Percentiles rank a stretch among this genome's conserved stretches.
These are phyloP conservation scores for Pestalotiopsis sp. DNA, from an alignment of 2,329 filamentous ascomycete genomes.

Conservation along the genomic window DNA sequence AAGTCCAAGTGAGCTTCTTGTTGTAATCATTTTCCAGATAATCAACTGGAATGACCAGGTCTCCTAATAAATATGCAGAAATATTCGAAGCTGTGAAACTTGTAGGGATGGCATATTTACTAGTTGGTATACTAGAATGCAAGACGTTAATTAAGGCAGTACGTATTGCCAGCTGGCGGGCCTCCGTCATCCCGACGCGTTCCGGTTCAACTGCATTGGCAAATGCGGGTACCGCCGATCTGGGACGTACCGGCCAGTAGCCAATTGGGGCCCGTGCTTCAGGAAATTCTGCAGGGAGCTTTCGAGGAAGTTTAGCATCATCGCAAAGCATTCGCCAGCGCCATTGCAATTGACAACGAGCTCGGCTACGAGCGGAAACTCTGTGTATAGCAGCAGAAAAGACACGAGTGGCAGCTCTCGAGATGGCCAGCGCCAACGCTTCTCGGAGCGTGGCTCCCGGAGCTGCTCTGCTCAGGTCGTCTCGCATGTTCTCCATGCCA, in stretches of 20 bases:
- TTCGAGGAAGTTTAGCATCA: conserved; percentile 1
- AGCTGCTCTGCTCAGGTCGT: conserved; percentile 76
- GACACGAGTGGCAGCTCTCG: not conserved
- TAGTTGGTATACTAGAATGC: too few relatives aligned
- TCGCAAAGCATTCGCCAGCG: not conserved
- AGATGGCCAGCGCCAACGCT: conserved; percentile 15
- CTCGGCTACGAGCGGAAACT: conserved; percentile 18
- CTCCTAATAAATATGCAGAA: too few relatives aligned
- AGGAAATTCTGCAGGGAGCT: conserved; percentile 17
- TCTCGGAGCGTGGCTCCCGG: conserved; percentile 56
- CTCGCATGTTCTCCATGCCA: conserved; percentile 87
- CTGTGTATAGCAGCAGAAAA: not conserved
- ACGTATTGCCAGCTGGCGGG: not conserved
- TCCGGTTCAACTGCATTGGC: not conserved
- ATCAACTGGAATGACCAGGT: too few relatives aligned
- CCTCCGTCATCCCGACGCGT: not conserved
- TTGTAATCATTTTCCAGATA: too few relatives aligned
- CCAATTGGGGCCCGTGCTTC: conserved; percentile 8
- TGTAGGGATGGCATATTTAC: too few relatives aligned
- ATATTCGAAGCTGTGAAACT: too few relatives aligned
- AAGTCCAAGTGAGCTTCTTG: too few relatives aligned
- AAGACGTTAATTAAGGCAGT: too few relatives aligned
- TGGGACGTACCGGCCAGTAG: not conserved
- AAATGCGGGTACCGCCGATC: not conserved
- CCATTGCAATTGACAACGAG: conserved; percentile 11